Percentiles rank a stretch among this genome's conserved stretches.
These are phyloP conservation scores for Polyporus arcularius DNA, from an alignment of 768 basidiomycete species.

Conservation along the genomic window DNA sequence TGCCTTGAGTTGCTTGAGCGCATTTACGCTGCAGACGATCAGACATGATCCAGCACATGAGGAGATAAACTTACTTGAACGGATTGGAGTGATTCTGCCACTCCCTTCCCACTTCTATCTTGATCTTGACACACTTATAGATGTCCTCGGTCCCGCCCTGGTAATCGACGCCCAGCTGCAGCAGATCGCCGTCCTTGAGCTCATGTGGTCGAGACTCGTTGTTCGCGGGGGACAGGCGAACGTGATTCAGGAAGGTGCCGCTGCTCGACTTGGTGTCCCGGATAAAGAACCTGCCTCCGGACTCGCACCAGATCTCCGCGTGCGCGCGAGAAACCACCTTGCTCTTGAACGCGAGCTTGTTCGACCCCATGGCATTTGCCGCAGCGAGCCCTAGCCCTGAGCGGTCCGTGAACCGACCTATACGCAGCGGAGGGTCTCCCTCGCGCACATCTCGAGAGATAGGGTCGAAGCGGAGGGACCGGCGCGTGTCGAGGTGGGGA, in stretches of 20 bases:
- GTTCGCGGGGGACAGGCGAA: slow-evolving; percentile 82
- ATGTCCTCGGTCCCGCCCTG: slow-evolving; percentile 97
- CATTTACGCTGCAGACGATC: slow-evolving; percentile 53
- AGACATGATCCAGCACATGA: background rate
- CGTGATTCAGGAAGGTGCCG: slow-evolving; percentile 96
- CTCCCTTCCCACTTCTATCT: slow-evolving; percentile 85
- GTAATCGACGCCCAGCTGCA: slow-evolving; percentile 97
- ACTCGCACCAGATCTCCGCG: slow-evolving; percentile 89
- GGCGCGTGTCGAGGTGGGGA: slow-evolving; percentile 89
- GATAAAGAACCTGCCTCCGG: slow-evolving; percentile 75
- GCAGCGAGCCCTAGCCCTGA: slow-evolving; percentile 66
- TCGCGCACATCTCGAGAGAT: slow-evolving; percentile 82
- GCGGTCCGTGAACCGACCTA: slow-evolving; percentile 93
- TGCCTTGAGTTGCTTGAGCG: slow-evolving; percentile 79
- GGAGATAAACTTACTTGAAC: slow-evolving; percentile 69
- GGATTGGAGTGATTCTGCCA: slow-evolving; percentile 90
- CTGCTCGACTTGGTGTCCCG: slow-evolving; percentile 87
- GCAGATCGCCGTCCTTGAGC: slow-evolving; percentile 89
- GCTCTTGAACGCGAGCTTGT: slow-evolving; percentile 91
- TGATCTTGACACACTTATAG: slow-evolving; percentile 96
- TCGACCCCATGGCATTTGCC: slow-evolving; percentile 67
- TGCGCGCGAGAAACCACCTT: slow-evolving; percentile 95
- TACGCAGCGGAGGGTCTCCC: slow-evolving; percentile 71
- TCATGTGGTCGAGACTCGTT: slow-evolving; percentile 75
- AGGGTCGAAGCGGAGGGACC: slow-evolving; percentile 90